These are phyloP conservation scores for Metschnikowia cubensis DNA, from an alignment of 805 yeast genomes.

Conservation along the genomic window DNA sequence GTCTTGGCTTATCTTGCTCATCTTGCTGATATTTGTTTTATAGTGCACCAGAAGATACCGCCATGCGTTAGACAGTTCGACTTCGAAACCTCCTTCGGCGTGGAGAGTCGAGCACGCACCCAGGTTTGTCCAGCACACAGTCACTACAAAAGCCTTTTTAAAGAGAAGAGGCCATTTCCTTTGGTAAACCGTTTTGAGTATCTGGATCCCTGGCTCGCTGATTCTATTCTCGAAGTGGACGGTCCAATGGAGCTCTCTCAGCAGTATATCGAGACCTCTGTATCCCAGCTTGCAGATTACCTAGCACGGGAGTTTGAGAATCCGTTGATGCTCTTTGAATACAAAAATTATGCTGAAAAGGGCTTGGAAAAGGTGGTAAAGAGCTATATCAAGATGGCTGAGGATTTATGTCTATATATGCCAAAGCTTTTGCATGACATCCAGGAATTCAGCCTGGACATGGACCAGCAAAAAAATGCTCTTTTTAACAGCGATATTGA, in stretches of 20 bases:
- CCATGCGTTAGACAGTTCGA: constrained; percentile 13
- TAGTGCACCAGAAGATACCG: constrained; percentile 4
- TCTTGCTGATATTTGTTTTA: constrained; percentile 5
- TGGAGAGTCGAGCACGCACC: constrained; percentile 5
- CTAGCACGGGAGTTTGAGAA: not conserved
- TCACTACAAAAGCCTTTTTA: constrained; percentile 9
- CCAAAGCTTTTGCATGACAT: not conserved
- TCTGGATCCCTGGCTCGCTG: not conserved
- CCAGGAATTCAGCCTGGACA: not conserved
- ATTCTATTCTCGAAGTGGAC: not conserved
- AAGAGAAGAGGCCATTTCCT: not conserved
- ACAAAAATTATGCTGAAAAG: not conserved
- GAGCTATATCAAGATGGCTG: not conserved
- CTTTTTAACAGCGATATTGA: not conserved
- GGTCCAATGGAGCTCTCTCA: not conserved
- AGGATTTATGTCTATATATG: not conserved
- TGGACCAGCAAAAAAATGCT: not conserved
- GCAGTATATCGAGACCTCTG: not conserved
- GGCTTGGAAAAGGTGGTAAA: not conserved
- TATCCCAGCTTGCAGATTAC: not conserved
- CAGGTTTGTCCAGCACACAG: constrained; percentile 10
- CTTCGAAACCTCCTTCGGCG: constrained; percentile 9
- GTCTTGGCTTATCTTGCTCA: constrained; percentile 3
- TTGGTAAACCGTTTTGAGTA: not conserved
- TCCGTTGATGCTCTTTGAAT: not conserved